A percentile compares a stretch with the other conserved stretches of the same genome.
phyloP scores from a whole-genome alignment of 75 land plant species.

The Ceratopteris richardii region DNA sequence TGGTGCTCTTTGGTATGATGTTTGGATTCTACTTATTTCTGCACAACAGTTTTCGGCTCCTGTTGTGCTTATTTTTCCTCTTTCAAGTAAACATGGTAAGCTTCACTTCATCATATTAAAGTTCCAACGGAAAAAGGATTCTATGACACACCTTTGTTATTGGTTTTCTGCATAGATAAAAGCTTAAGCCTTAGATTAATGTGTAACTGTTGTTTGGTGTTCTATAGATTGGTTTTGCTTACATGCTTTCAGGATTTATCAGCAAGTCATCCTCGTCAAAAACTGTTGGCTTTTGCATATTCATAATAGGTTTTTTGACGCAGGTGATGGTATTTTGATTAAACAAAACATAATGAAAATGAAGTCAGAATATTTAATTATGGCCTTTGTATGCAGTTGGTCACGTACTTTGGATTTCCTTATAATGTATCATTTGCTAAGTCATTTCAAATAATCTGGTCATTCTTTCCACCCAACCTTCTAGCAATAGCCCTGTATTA shows the following conservation, averaged over 20 bases:
- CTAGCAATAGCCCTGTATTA: conserved; percentile 57
- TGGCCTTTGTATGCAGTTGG: conserved; percentile 41
- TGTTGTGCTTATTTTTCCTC: conserved; percentile 85
- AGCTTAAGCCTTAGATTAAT: no score
- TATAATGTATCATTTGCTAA: conserved; percentile 35
- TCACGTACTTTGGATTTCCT: conserved; percentile 80
- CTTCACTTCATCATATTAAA: no score
- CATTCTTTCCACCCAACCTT: conserved; percentile 87
- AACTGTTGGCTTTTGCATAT: conserved; percentile 70
- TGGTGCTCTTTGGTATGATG: conserved; percentile 90
- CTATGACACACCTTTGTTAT: no score
- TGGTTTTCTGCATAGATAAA: no score
- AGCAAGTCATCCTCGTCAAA: conserved; percentile 80
- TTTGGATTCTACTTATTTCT: conserved; percentile 85
- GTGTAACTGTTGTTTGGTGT: not conserved
- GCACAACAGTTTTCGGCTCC: conserved; percentile 63
- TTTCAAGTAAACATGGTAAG: conserved; percentile 93
- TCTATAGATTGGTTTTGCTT: conserved; percentile 70
- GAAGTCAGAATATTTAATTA: no score
- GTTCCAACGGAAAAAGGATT: no score
- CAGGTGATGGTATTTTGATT: conserved; percentile 35
- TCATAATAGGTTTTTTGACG: conserved; percentile 75
- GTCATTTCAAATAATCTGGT: conserved; percentile 47
- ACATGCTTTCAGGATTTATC: conserved; percentile 85
- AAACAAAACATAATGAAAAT: no score